Evolutionary conservation across 371 early-diverging fungal species (phyloP).

Genomic region (Chytridium lagenaria): DNA sequence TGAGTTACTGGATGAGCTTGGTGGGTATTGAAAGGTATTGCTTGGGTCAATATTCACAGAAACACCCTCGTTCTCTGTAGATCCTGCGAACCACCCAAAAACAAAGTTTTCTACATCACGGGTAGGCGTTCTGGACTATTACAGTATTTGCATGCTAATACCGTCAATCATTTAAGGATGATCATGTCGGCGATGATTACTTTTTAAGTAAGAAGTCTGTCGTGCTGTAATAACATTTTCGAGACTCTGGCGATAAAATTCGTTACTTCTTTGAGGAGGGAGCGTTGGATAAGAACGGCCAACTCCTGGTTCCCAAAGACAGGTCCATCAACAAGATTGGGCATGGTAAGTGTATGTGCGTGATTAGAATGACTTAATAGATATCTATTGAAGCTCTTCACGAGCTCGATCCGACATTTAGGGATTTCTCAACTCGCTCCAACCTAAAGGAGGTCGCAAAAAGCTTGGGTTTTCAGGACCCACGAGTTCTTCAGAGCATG

Average conservation of each 20-base stretch:
- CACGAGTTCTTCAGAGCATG: conserved; percentile 89
- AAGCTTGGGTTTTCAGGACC: conserved; percentile 71
- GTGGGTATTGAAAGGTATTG: too few relatives aligned
- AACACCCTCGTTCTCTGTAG: conserved; percentile 26
- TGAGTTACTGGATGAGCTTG: conserved; percentile 67
- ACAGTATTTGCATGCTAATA: neutral
- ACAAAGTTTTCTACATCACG: conserved; percentile 74
- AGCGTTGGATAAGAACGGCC: conserved; percentile 70
- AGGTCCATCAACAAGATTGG: conserved; percentile 92
- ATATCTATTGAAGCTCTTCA: conserved; percentile 66
- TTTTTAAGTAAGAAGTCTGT: conserved; percentile 16
- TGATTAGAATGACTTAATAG: neutral
- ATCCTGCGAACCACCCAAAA: conserved; percentile 77
- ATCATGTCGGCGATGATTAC: conserved; percentile 87
- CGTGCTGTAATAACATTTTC: conserved; percentile 54
- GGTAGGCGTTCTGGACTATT: conserved; percentile 43
- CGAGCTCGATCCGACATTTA: conserved; percentile 75
- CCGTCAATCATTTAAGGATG: conserved; percentile 37
- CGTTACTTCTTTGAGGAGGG: conserved; percentile 89
- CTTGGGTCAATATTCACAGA: too few relatives aligned
- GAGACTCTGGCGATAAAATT: conserved; percentile 82
- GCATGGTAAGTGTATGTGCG: conserved; percentile 66
- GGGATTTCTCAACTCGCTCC: conserved; percentile 64
- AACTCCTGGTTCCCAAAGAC: conserved; percentile 61
- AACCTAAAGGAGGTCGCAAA: conserved; percentile 63